These are phyloP conservation scores for Penicillium tannophilum DNA, from an alignment of 495 filamentous ascomycete genomes.

Conservation along the genomic window DNA sequence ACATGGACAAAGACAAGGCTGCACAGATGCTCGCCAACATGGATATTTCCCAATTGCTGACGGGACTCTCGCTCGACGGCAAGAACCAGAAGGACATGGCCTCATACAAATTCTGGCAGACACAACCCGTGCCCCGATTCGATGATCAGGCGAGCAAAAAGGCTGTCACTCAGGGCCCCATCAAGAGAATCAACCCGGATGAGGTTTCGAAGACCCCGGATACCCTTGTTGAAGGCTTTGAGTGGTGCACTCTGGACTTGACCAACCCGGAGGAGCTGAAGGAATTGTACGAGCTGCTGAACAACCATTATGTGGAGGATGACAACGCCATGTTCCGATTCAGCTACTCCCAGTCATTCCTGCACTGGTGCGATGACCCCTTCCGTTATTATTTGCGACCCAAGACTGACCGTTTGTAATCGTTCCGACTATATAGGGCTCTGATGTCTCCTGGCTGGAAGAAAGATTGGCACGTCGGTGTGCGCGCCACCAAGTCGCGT, in stretches of 20 bases:
- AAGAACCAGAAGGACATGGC: conserved; percentile 97
- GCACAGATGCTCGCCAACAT: conserved; percentile 70
- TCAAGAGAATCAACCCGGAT: conserved; percentile 72
- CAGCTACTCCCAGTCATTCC: conserved; percentile 84
- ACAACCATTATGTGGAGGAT: conserved; percentile 95
- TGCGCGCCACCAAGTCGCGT: conserved; percentile 72
- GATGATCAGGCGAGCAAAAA: conserved; percentile 49
- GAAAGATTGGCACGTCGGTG: conserved; percentile 93
- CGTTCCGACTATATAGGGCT: conserved; percentile 62
- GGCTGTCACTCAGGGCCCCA: conserved; percentile 57
- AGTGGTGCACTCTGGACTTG: conserved; percentile 92
- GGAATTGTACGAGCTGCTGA: conserved; percentile 86
- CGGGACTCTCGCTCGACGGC: conserved; percentile 69
- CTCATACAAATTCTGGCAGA: conserved; percentile 97
- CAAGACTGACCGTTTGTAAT: conserved; percentile 5
- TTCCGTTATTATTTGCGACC: background rate
- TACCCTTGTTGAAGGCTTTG: conserved; percentile 73
- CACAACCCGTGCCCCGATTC: conserved; percentile 90
- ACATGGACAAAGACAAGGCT: conserved; percentile 48
- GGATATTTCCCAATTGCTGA: conserved; percentile 77
- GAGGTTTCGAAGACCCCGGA: conserved; percentile 70
- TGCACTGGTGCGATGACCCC: conserved; percentile 70
- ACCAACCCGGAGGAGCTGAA: conserved; percentile 75
- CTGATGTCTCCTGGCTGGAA: conserved; percentile 94
- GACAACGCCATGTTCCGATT: conserved; percentile 96